Base-by-base conservation (phyloP, 768 basidiomycete species). In the Russula dissimulans region DNA sequence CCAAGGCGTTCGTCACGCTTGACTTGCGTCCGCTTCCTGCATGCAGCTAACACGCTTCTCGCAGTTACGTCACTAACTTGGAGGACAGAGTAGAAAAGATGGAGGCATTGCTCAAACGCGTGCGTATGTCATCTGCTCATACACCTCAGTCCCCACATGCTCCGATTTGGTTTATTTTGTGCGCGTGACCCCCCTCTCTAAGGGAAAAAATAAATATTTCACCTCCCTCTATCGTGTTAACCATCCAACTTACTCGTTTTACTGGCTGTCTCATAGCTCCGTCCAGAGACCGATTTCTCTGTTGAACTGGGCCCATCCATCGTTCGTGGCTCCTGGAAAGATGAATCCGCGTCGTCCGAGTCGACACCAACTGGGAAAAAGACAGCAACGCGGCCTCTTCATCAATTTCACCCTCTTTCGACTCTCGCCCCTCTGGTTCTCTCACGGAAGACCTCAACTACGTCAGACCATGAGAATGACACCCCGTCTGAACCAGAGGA, bases 321-420 rank as follows among this genome's bases (percentile, higher is more conserved):
- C 9, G 39, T 80, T 48, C 81, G 85, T 41, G 85, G 78, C 64
- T 86, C 85, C 5, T 89, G 87, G 87, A 86, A 71, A 65, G 59
- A 68, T 34, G 64, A 65, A 31, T 73, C 75, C 31, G 29, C 8
- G 31, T 2, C 3, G 14, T 47, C 61, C 22, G 2, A 34, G 11
- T 32, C 64, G n/a, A 10, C 52, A 38, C 36, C 51, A 49, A 31
- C 4, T 46, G 56, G 54, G 12, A 53, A 57, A n/a, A 64, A 45
- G 34, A 15, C 18, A 14, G 17, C 63, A 11, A 12, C 56, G 18
- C 34, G 38, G 8, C n/a, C 56, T 36, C 48, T 53, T 43, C 49
- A 50, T 17, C 62, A 51, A 6, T 56, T 29, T 17, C 54, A 59
- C 17, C 17, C 45, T 26, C 56, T 64, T 31, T 50, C 62, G 2